Conservation (phyloP, 2,329 filamentous ascomycete species). For the Aspergillus brunneoviolaceus region DNA sequence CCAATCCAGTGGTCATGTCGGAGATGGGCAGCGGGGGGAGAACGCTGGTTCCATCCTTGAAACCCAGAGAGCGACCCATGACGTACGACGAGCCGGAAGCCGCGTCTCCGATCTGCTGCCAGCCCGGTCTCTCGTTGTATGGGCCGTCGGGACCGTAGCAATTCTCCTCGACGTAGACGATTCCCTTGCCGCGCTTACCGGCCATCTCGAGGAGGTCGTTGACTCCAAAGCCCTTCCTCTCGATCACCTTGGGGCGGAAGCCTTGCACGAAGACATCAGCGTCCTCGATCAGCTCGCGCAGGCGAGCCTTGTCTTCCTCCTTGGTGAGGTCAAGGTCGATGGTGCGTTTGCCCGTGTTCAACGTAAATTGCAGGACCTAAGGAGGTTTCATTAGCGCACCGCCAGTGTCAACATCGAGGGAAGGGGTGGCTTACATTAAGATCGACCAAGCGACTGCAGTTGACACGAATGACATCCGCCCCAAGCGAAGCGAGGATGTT, state of each 20-base stretch:
- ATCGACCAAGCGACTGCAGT: not conserved
- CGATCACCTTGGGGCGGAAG: slow-evolving; percentile 49
- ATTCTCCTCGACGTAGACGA: slow-evolving; percentile 53
- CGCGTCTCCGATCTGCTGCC: slow-evolving; percentile 54
- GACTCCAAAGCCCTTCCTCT: slow-evolving; percentile 30
- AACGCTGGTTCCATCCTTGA: slow-evolving; percentile 17
- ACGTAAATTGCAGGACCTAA: slow-evolving; percentile 22
- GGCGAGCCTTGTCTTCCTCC: slow-evolving; percentile 39
- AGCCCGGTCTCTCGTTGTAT: slow-evolving; percentile 49
- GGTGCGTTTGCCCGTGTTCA: slow-evolving; percentile 27
- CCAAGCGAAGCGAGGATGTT: not conserved
- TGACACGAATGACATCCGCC: not conserved
- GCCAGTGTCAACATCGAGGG: not conserved
- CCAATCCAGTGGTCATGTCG: slow-evolving; percentile 25
- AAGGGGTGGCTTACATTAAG: not conserved
- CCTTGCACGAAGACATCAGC: slow-evolving; percentile 58
- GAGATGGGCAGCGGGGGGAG: slow-evolving; percentile 24
- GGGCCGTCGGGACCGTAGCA: slow-evolving; percentile 52
- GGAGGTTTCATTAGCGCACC: not conserved
- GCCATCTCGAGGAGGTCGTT: slow-evolving; percentile 44
- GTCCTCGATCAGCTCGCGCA: slow-evolving; percentile 47
- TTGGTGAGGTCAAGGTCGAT: slow-evolving; percentile 49
- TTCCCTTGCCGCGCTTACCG: slow-evolving; percentile 42
- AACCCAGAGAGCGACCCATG: slow-evolving; percentile 36
- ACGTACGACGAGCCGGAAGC: slow-evolving; percentile 41